Evolutionary conservation across 2,329 filamentous ascomycete genomes (phyloP), one percentile per base, ranked within the genome.

Genomic region (Neofusicoccum umdonicola): DNA sequence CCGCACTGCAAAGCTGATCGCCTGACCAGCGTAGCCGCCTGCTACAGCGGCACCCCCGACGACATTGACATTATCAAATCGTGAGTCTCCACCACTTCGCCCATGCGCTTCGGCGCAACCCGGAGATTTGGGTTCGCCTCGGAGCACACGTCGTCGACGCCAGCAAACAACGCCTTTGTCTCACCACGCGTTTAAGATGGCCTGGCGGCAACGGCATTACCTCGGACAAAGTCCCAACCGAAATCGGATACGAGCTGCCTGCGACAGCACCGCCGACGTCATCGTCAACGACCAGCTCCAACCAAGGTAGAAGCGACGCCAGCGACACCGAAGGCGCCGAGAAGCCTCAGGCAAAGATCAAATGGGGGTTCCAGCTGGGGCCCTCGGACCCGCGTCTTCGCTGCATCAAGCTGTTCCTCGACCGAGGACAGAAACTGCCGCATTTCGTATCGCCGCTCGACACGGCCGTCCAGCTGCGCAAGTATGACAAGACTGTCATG

Each of bases 291-390:
- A 17, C 13, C 41, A n/a, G 67, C 44, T 70, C 70, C 15, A 63
- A 68, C 50, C 71, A 74, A 35, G 61, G 68, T 44, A 62, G 64
- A 15, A 34, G 66, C 27, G 13, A 34, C 8, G 17, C 19, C 13
- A 27, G 27, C 6, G 48, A 17, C 1, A 31, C 27, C 27, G 27
- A 31, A 7, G 27, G 27, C 4, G 4, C 4, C 27, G 27, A 34
- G 34, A 71, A 73, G 50, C 65, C 34, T 19, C 68, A 37, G 67
- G 68, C 67, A 68, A 66, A 67, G 8, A 76, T 81, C 61, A 90
- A 89, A 85, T 94, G 91, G 91, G 91, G 91, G 0, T 93, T 93
- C 74, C 90, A 93, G 74, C 91, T 93, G 82, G 88, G 87, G 71
- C 90, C 90, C 1, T 89, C 92, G 71, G 89, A 92, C 76, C 84